Evolutionary conservation across 1,284 basidiomycete species (phyloP).

Genomic region (Amylostereum areolatum): DNA sequence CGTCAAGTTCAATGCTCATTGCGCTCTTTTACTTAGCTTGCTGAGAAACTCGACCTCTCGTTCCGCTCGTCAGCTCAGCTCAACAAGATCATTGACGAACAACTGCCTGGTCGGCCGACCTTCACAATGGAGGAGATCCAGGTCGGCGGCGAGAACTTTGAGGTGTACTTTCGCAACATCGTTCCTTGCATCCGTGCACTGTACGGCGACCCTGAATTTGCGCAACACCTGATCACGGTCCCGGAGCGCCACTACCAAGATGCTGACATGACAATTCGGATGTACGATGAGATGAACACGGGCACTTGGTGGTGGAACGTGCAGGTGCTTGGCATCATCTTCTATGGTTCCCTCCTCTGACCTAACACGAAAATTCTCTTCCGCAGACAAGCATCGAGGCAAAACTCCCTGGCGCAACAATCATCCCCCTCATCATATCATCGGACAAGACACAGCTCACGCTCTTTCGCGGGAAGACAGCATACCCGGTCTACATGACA

Average conservation of each 20-base stretch:
- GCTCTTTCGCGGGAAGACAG: too few species aligned
- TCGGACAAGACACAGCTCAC: too few species aligned
- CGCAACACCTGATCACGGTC: constrained; percentile 11
- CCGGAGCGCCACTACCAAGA: constrained; percentile 23
- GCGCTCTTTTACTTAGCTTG: not conserved
- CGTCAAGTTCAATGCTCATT: not conserved
- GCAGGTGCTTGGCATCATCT: too few species aligned
- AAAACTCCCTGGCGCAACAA: too few species aligned
- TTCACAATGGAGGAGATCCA: not conserved
- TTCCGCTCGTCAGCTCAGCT: not conserved
- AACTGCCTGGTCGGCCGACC: not conserved
- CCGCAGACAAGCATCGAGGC: too few species aligned
- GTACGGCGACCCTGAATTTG: constrained; percentile 17
- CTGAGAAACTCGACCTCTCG: not conserved
- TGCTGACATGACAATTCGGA: constrained; percentile 2
- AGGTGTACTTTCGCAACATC: not conserved
- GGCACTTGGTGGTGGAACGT: too few species aligned
- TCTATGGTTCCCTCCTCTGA: too few species aligned
- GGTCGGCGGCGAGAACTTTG: not conserved
- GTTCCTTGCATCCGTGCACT: constrained; percentile 8
- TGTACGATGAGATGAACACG: constrained; percentile 27
- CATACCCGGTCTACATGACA: constrained; percentile 34
- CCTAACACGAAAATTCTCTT: too few species aligned
- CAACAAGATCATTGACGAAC: not conserved
- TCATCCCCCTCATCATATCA: too few species aligned